Conservation (phyloP, 2,329 filamentous ascomycete genomes). For the Akanthomyces dipterigenus region DNA sequence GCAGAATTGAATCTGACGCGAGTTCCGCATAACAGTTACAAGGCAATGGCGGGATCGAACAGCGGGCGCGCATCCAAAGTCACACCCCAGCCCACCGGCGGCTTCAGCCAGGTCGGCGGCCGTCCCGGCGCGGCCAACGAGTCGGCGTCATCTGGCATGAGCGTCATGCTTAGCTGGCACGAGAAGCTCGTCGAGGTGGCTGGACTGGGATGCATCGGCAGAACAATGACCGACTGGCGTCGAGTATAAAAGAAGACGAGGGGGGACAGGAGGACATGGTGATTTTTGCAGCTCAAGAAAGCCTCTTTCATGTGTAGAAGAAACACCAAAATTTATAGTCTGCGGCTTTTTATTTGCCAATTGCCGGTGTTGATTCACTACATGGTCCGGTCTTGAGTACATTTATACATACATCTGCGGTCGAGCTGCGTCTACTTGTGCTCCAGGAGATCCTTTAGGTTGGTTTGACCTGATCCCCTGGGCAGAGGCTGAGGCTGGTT, state of each 20-base stretch:
- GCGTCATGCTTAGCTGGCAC: constrained; percentile 94
- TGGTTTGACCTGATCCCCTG: constrained; percentile 79
- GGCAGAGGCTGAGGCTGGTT: constrained; percentile 73
- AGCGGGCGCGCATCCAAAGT: constrained; percentile 25
- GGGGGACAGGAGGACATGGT: not conserved
- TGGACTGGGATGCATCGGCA: constrained; percentile 82
- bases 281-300: not conserved
- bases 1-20: not conserved
- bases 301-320: not conserved
- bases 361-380: not conserved
- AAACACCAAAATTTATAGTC: not conserved
- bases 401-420: constrained; percentile 1
- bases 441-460: constrained; percentile 73
- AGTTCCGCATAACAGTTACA: constrained; percentile 58
- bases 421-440: constrained; percentile 28
- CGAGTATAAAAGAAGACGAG: constrained; percentile 43
- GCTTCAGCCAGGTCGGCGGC: constrained; percentile 73
- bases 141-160: constrained; percentile 84
- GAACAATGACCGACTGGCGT: constrained; percentile 94
- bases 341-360: not conserved
- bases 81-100: constrained; percentile 68
- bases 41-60: constrained; percentile 62
- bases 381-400: not conserved
- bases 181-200: constrained; percentile 96
- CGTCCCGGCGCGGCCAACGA: constrained; percentile 49